Percentiles rank a stretch among this genome's conserved stretches.
Conservation (phyloP, 257 asterid genomes). For the Solanum neorickii region DNA sequence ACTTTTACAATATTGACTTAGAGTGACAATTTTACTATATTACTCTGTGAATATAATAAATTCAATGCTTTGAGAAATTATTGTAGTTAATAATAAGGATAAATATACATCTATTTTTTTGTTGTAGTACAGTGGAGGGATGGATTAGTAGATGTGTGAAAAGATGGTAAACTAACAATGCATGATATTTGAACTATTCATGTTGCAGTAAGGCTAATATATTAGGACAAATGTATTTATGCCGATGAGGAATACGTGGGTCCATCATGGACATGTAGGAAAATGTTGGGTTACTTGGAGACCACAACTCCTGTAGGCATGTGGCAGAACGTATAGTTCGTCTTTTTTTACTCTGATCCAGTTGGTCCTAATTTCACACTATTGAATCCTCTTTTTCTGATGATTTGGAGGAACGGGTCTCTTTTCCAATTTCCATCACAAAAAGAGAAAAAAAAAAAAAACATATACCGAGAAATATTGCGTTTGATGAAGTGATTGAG, state of each 20-base stretch:
- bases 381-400: not conserved
- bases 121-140: no score
- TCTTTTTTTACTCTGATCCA: not conserved
- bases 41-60: not conserved
- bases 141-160: not conserved
- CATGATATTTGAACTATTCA: not conserved
- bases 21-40: not conserved
- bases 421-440: not conserved
- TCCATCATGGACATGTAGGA: not conserved
- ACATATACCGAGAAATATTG: not conserved
- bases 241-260: not conserved
- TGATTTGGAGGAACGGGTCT: not conserved
- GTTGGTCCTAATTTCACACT: not conserved
- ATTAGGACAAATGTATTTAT: not conserved
- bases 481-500: not conserved
- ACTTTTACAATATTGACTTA: not conserved
- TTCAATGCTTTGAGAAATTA: not conserved
- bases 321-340: not conserved
- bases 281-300: not conserved
- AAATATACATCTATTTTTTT: not conserved
- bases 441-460: not conserved
- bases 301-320: not conserved
- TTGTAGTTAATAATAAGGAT: not conserved
- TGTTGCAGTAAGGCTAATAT: not conserved
- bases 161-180: not conserved